Evolutionary conservation across 257 asterid species (phyloP), one percentile per base, ranked within the genome.

Genomic region (Cynanchum wilfordii): DNA sequence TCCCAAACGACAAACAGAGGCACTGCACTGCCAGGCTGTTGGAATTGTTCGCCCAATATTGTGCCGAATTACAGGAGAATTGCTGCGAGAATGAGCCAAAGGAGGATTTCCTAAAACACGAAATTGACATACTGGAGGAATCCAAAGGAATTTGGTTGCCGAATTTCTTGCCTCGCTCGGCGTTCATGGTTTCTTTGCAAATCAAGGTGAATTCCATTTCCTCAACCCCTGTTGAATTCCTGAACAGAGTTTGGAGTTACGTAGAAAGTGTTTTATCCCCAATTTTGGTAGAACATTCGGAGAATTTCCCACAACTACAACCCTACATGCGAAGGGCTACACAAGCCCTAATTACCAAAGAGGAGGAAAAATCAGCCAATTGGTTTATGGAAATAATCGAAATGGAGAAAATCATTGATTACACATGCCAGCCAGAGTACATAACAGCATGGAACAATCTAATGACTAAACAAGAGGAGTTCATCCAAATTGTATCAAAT

Each of bases 321-420:
- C 10, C 75, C 0, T 44, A 25, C 19, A 58, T 59, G 6, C 30
- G 74, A 30, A 58, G 64, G 10, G 75, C 74, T 7, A 45, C 79
- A 0, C 27, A 56, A 3, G 45, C 33, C 47, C 40, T 82, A 0
- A 68, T 85, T 2, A 74, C 74, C 0, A 72, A 72, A 29, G 80
- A 67, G 64, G 76, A 54, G 44, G 51, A 75, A 52, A 68, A 80
- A 12, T 85, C 84, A 0, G 9, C 69, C 2, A 70, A 74, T 4
- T 80, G 88, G 88, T 81, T 77, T 4, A 8, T 7, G 22, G 68
- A 70, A 50, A 69, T 73, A 0, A 73, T 80, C 4, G 75, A 66
- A n/a, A 76, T 76, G 80, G 83, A 80, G 10, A 76, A 56, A 51
- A 10, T 68, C 3, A n/a, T 65, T 1, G 79, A 45, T 38, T 66